These are phyloP conservation scores for Tillandsia leiboldiana DNA, from an alignment of 176 grass and related monocot species.

Conservation along the genomic window DNA sequence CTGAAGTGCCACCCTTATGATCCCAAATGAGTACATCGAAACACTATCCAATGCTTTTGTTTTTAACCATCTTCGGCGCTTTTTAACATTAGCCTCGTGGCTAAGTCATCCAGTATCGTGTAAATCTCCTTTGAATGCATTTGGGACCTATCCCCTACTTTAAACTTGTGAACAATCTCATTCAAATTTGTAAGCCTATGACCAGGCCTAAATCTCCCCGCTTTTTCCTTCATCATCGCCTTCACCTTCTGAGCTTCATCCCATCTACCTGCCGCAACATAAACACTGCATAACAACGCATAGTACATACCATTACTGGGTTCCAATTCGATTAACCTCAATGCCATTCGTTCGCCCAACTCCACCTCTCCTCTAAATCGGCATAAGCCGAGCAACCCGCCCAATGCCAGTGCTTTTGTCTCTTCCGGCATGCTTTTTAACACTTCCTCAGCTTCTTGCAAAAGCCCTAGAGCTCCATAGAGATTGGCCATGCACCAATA, in stretches of 20 bases:
- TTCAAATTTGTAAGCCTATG: constrained; percentile 51
- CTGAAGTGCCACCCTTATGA: neutral
- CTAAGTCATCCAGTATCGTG: constrained; percentile 40
- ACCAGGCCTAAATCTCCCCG: constrained; percentile 33
- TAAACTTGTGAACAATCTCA: constrained; percentile 33
- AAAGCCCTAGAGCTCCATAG: constrained; percentile 37
- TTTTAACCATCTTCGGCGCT: neutral
- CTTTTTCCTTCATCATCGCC: constrained; percentile 33
- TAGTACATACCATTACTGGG: constrained; percentile 38
- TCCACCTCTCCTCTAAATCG: constrained; percentile 39
- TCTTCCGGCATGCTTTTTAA: constrained; percentile 37
- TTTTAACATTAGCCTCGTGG: neutral
- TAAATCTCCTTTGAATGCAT: constrained; percentile 38
- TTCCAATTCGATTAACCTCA: constrained; percentile 61
- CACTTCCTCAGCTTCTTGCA: constrained; percentile 26
- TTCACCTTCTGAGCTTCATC: constrained; percentile 50
- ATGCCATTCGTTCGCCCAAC: constrained; percentile 43
- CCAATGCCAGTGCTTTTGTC: constrained; percentile 32
- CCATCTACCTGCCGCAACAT: constrained; percentile 54
- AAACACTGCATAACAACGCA: constrained; percentile 50
- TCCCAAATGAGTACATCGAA: neutral
- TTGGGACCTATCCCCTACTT: constrained; percentile 30
- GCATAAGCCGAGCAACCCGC: constrained; percentile 51
- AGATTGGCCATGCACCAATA: constrained; percentile 77
- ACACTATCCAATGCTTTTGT: neutral